Conservation (phyloP, 2,329 filamentous ascomycete genomes). For the Blastomyces silverae region DNA sequence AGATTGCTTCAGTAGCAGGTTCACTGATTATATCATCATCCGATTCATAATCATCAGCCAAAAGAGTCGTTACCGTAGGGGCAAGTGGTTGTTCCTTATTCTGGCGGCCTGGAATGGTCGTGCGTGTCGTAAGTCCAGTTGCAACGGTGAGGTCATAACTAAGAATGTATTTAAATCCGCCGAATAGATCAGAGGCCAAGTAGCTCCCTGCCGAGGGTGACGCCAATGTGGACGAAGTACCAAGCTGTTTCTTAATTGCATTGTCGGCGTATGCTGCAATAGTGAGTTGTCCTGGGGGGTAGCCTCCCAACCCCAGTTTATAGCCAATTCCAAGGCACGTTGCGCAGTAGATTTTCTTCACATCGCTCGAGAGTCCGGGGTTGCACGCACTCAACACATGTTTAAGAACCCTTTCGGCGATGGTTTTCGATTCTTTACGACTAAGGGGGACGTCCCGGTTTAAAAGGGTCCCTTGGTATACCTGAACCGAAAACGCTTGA, state of each 20-base stretch:
- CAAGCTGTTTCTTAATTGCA: not conserved
- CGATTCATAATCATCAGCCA: slow-evolving; percentile 24
- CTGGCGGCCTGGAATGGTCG: slow-evolving; percentile 4
- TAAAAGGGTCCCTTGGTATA: slow-evolving; percentile 28
- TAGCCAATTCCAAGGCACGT: slow-evolving; percentile 35
- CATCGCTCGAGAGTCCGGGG: slow-evolving; percentile 25
- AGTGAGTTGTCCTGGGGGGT: slow-evolving; percentile 24
- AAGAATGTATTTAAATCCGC: slow-evolving; percentile 10
- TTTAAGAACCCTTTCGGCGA: slow-evolving; percentile 31
- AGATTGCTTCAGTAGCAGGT: slow-evolving; percentile 29
- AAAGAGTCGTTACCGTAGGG: not conserved
- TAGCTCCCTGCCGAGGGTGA: not conserved
- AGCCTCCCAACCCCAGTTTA: slow-evolving; percentile 30
- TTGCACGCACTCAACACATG: slow-evolving; percentile 29
- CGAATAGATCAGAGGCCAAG: not conserved
- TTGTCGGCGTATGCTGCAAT: slow-evolving; percentile 24
- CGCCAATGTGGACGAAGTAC: not conserved
- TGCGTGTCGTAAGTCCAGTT: slow-evolving; percentile 10
- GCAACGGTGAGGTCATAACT: slow-evolving; percentile 14
- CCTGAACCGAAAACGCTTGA: slow-evolving; percentile 29
- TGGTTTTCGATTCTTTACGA: slow-evolving; percentile 28
- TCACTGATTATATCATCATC: slow-evolving; percentile 30
- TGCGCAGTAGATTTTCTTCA: slow-evolving; percentile 28
- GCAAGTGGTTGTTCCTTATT: not conserved
- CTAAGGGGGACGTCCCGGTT: slow-evolving; percentile 28